These are phyloP conservation scores for Ploettnerulaceae sp. DNA, from an alignment of 2,329 filamentous ascomycete genomes.

Conservation along the genomic window DNA sequence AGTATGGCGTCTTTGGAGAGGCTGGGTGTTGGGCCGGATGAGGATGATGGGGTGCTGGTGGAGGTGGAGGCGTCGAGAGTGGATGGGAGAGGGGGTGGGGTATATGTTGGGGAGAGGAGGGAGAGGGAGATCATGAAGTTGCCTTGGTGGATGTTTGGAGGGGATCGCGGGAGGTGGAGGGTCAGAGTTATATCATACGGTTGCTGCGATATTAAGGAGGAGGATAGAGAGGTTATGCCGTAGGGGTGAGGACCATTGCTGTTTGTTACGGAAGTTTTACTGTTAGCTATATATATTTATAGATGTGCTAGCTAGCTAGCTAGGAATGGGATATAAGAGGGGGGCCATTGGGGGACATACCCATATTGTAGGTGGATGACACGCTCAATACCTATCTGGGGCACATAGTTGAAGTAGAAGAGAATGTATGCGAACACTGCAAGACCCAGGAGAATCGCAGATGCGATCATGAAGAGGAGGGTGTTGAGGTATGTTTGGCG, in stretches of 20 bases:
- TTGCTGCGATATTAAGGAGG: slow-evolving; percentile 63
- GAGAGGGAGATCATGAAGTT: slow-evolving; percentile 93
- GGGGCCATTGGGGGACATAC: slow-evolving; percentile 35
- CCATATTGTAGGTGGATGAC: slow-evolving; percentile 63
- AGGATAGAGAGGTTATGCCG: slow-evolving; percentile 28
- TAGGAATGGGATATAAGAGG: not conserved
- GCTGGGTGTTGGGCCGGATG: slow-evolving; percentile 8
- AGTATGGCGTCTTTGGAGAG: slow-evolving; percentile 40
- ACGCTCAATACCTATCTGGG: slow-evolving; percentile 57
- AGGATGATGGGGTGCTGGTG: not conserved
- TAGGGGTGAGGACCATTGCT: slow-evolving; percentile 38
- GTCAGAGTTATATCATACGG: slow-evolving; percentile 78
- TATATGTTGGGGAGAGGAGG: slow-evolving; percentile 50
- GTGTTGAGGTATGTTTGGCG: slow-evolving; percentile 59
- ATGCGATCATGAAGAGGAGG: slow-evolving; percentile 38
- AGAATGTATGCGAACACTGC: slow-evolving; percentile 57
- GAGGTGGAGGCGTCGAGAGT: slow-evolving; percentile 13
- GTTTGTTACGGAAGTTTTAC: slow-evolving; percentile 12
- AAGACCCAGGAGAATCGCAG: slow-evolving; percentile 49
- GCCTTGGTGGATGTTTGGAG: slow-evolving; percentile 67
- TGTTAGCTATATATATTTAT: no score
- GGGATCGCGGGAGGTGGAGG: slow-evolving; percentile 73
- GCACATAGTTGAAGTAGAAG: slow-evolving; percentile 67
- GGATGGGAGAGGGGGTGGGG: slow-evolving; percentile 28
- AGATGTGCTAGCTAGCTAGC: not conserved